These are phyloP conservation scores for Penicillium crustosum DNA, from an alignment of 2,329 filamentous ascomycete species.

Conservation along the genomic window DNA sequence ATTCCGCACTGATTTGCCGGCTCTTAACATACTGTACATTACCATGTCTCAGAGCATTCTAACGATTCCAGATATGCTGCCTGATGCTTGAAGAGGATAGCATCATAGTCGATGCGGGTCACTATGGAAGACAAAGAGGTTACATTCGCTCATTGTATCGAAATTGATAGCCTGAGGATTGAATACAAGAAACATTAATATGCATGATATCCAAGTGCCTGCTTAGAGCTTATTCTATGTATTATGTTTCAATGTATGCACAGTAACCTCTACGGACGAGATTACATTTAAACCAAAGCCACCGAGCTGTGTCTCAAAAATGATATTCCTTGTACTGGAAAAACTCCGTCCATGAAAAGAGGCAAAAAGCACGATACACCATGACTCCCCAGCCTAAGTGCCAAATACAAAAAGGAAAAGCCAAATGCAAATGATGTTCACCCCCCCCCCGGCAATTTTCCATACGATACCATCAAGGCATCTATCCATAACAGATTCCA, in stretches of 20 bases:
- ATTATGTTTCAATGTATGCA: neutral
- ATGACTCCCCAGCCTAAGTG: neutral
- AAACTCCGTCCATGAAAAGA: neutral
- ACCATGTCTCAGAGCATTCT: neutral
- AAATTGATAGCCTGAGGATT: no score
- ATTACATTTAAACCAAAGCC: neutral
- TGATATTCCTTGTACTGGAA: neutral
- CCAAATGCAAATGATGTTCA: neutral
- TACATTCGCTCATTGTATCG: neutral
- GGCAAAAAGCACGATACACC: neutral
- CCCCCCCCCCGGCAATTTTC: no score
- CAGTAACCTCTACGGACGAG: neutral
- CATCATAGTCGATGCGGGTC: neutral
- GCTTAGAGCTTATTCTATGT: neutral
- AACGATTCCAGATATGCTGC: neutral
- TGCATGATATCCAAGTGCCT: neutral
- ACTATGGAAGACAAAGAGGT: neutral
- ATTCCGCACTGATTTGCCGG: no score
- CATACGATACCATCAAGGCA: constrained; percentile 2
- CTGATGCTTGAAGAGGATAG: neutral
- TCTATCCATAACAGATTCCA: neutral
- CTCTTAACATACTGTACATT: neutral
- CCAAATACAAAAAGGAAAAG: neutral
- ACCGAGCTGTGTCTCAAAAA: neutral
- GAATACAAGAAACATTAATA: neutral